Base-by-base conservation (phyloP, 768 basidiomycete species). In the Mycena sanguinolenta region DNA sequence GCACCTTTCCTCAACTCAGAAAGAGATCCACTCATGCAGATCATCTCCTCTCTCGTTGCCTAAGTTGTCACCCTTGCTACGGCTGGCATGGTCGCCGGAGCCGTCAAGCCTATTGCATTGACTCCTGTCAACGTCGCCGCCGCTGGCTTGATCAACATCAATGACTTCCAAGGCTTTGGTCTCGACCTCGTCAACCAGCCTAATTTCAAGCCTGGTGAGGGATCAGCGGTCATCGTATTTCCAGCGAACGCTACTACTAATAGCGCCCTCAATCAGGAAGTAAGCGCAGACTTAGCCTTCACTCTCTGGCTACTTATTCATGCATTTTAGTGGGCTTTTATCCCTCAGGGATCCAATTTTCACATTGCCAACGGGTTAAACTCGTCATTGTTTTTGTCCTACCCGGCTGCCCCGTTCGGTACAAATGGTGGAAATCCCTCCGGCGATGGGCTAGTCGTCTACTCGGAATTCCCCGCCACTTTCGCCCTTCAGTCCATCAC, bases 121-220 rank as follows among this genome's bases (percentile, higher is more conserved):
- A 58, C 55, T 27, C 55, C 55, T 14, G 21, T n/a, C 34, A 5
- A 19, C 34, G 34, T 58, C 55, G 55, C 55, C 23, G 55, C 55
- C 34, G 55, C 34, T 27, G 55, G 55, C 36, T 58, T 58, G 34
- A 58, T 34, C 32, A 58, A 58, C 19, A 38, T 58, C 55, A 27
- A 58, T 12, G 55, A 58, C 55, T 58, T 58, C 34, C 55, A 58
- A 19, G 55, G 55, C 32, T 38, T 38, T 27, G 28, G 55, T 25
- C 55, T 58, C 55, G 38, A 54, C 32, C 53, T 38, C 21, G 55
- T 58, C 21, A 38, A 38, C 36, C 6, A 38, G 8, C 34, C 27
- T 9, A 3, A 10, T 7, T 21, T 38, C 34, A 38, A n/a, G 9
- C 34, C n/a, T 12, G 28, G 9, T 34, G 55, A 58, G 9, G 55